Evolutionary conservation across 2,329 filamentous ascomycete species (phyloP).

Genomic region (Fusarium sp.): DNA sequence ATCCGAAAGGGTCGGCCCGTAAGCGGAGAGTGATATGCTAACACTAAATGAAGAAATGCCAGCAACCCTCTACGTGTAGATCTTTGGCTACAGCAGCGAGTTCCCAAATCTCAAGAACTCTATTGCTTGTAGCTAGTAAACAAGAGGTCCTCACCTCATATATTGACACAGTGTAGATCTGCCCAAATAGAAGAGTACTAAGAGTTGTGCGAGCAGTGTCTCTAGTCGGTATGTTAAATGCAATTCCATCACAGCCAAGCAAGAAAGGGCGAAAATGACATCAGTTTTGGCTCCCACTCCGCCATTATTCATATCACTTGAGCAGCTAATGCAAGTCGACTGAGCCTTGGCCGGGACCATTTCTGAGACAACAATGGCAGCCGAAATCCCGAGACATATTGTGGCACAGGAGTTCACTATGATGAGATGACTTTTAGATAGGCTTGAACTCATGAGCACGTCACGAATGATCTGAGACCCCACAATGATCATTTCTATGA

Average conservation of each 20-base stretch:
- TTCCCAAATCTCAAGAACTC: rapidly evolving
- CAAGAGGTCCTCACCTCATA: too few relatives aligned
- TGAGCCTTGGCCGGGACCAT: too few relatives aligned
- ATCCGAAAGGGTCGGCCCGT: neutral
- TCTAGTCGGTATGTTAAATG: too few relatives aligned
- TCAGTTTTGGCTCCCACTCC: too few relatives aligned
- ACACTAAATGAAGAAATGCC: neutral
- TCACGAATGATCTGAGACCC: neutral
- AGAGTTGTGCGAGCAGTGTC: too few relatives aligned
- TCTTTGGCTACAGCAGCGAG: too few relatives aligned
- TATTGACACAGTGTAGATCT: neutral
- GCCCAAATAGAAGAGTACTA: neutral
- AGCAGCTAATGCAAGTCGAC: neutral
- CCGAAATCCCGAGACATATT: neutral
- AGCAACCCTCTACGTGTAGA: neutral
- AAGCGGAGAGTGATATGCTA: neutral
- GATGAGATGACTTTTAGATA: too few relatives aligned
- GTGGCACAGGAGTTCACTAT: neutral
- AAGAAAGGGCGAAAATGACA: neutral
- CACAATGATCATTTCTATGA: neutral
- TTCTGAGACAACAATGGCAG: neutral
- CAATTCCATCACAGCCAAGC: too few relatives aligned
- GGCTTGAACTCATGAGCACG: neutral
- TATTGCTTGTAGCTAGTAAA: rapidly evolving
- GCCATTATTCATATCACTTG: rapidly evolving